These are phyloP conservation scores for Hypoxylon rubiginosum DNA, from an alignment of 2,329 filamentous ascomycete species.

Conservation along the genomic window DNA sequence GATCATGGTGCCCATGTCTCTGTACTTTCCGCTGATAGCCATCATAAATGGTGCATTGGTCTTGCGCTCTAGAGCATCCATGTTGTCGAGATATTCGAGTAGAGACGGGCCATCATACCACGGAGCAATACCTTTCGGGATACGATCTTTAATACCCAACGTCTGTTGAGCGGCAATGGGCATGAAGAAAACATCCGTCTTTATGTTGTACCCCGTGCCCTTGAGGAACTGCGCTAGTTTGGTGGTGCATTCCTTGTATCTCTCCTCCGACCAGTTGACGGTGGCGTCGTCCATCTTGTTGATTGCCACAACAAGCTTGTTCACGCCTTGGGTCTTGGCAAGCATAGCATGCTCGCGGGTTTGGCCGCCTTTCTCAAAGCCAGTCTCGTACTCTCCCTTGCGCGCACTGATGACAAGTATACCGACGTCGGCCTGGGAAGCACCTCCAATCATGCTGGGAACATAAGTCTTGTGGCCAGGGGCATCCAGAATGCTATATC, in stretches of 20 bases:
- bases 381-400: constrained; percentile 99
- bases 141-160: constrained; percentile 87
- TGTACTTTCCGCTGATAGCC: constrained; percentile 95
- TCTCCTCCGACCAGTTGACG: constrained; percentile 93
- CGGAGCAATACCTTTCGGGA: constrained; percentile 79
- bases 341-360: constrained; percentile 78
- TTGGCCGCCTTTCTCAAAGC: constrained; percentile 77
- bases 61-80: constrained; percentile 94
- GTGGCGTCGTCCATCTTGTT: constrained; percentile 99
- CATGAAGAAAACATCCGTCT: constrained; percentile 95
- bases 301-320: constrained; percentile 93
- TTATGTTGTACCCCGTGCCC: constrained; percentile 92
- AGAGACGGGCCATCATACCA: constrained; percentile 94
- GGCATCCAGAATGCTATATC: constrained; percentile 96
- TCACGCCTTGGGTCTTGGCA: constrained; percentile 97
- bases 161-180: constrained; percentile 92
- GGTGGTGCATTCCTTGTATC: constrained; percentile 91
- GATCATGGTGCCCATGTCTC: constrained; percentile 96
- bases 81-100: constrained; percentile 93
- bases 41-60: constrained; percentile 99
- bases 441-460: constrained; percentile 97
- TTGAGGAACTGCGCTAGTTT: constrained; percentile 92
- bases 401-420: constrained; percentile 95
- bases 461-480: constrained; percentile 99
- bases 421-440: constrained; percentile 92